Base-by-base conservation (phyloP, 2,329 filamentous ascomycete species). In the Penicillium verrucosum region DNA sequence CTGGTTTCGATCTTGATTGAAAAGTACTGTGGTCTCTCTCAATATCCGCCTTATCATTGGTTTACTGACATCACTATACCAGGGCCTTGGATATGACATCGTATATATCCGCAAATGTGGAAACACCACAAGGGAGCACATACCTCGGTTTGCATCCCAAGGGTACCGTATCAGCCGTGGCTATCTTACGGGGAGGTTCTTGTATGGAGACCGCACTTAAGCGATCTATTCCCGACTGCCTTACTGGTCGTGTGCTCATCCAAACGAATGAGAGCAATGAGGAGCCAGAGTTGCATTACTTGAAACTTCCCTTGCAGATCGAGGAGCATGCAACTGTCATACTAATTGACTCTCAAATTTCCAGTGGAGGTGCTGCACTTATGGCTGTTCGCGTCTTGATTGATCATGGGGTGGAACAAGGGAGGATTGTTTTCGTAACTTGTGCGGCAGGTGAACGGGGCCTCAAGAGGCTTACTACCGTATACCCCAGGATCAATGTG, bases 311-410 rank as follows among this genome's bases (percentile, higher is more conserved):
- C 0, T 79, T 83, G 3, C 83, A 90, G 59, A 89, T 97, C 54
- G 77, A 83, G 58, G 74, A 82, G 41, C 89, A 96, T 69, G 87
- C 90, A 62, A 88, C 88, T 48, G 91, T 99, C 18, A 79, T 99
- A 58, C 80, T 99, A 8, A 79, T 97, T 21, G 94, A 97, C 73
- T 88, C 92, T 14, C 94, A 99, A 71, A 97, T 97, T 89, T 91
- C 90, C 27, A 92, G 88, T 59, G 94, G 94, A 42, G 93, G 92
- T 36, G 85, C 85, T 12, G 85, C 85, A 5, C 78, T 99, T 56
- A 99, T 99, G 94, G 92, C 94, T 0, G 92, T 97, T 41, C 89
- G 94, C 69, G 90, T 97, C n/a, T 79, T 99, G 51, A 86, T 96
- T 16, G 94, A 99, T 72, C 92, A 97, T 69, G 94, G 94, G 11